Evolutionary conservation across 73 alveolate genomes (phyloP).

Genomic region (Symbiodinium natans): DNA sequence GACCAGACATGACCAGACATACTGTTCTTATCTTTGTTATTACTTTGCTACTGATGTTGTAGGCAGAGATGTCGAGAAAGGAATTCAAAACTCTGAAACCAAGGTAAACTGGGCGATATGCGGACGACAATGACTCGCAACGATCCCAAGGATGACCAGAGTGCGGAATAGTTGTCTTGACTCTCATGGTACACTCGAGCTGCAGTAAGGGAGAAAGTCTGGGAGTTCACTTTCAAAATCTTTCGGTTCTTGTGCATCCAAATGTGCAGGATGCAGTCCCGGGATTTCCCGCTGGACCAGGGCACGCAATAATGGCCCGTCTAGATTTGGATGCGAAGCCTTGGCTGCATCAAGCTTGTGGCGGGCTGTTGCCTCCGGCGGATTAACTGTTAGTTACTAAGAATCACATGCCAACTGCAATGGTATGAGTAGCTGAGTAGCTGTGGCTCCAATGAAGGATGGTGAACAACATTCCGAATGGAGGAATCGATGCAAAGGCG

Average conservation of each 20-base stretch:
- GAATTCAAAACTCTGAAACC: not conserved
- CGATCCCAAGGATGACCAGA: slow-evolving; percentile 41
- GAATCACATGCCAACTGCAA: too few species aligned
- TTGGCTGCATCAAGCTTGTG: not conserved
- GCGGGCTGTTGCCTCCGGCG: not conserved
- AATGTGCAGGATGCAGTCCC: slow-evolving; percentile 55
- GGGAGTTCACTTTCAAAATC: too few species aligned
- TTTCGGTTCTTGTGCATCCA: too few species aligned
- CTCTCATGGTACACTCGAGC: too few species aligned
- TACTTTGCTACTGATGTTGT: not conserved
- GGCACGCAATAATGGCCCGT: slow-evolving; percentile 88
- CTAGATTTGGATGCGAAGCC: slow-evolving; percentile 58
- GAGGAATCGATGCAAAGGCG: slow-evolving; percentile 89
- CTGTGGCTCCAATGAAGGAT: slow-evolving; percentile 3
- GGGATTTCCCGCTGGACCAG: slow-evolving; percentile 61
- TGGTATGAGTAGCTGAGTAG: not conserved
- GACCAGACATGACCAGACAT: too few species aligned
- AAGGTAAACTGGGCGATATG: slow-evolving; percentile 63
- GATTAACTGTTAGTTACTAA: not conserved
- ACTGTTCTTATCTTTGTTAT: too few species aligned
- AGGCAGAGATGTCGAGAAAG: not conserved
- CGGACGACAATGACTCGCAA: slow-evolving; percentile 63
- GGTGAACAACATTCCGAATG: slow-evolving; percentile 93
- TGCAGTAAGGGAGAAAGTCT: too few species aligned
- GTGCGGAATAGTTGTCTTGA: too few species aligned